phyloP scores from a whole-genome alignment of 1,139 yeast genomes.

The Saccharomyces pastorianus region DNA sequence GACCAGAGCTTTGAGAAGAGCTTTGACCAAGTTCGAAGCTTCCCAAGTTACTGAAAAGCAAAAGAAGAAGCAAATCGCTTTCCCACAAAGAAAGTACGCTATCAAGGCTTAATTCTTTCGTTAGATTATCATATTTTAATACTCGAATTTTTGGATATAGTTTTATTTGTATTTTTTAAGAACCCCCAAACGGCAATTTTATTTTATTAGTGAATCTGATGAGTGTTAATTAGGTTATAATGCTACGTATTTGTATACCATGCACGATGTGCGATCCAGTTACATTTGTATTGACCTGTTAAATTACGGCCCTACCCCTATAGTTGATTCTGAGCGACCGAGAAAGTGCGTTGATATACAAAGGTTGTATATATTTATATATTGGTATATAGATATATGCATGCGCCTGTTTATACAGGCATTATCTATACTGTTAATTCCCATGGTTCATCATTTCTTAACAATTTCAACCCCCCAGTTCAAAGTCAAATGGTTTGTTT shows the following conservation, averaged over 20 bases:
- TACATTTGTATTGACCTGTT: background rate
- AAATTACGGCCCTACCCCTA: background rate
- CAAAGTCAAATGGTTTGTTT: slow-evolving; percentile 59
- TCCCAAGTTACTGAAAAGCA: no score
- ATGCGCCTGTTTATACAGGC: background rate
- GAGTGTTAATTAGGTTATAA: background rate
- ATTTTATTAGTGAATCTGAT: background rate
- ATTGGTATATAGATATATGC: background rate
- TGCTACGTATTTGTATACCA: background rate
- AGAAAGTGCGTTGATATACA: background rate
- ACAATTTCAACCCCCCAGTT: slow-evolving; percentile 83
- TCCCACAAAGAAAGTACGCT: slow-evolving; percentile 98
- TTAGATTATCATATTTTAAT: background rate
- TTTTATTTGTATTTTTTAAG: background rate
- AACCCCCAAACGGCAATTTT: background rate
- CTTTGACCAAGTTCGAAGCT: no score
- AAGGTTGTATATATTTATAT: no score
- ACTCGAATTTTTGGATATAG: background rate
- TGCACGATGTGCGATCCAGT: background rate
- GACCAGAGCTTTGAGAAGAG: no score
- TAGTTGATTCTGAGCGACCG: background rate
- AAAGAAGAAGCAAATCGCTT: slow-evolving; percentile 49
- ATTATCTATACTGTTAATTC: background rate
- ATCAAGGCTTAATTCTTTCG: slow-evolving; percentile 72
- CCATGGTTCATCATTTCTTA: slow-evolving; percentile 21